A percentile compares a stretch with the other conserved stretches of the same genome.
These are phyloP conservation scores for Austroboletus niveus DNA, from an alignment of 1,284 basidiomycete genomes.

Conservation along the genomic window DNA sequence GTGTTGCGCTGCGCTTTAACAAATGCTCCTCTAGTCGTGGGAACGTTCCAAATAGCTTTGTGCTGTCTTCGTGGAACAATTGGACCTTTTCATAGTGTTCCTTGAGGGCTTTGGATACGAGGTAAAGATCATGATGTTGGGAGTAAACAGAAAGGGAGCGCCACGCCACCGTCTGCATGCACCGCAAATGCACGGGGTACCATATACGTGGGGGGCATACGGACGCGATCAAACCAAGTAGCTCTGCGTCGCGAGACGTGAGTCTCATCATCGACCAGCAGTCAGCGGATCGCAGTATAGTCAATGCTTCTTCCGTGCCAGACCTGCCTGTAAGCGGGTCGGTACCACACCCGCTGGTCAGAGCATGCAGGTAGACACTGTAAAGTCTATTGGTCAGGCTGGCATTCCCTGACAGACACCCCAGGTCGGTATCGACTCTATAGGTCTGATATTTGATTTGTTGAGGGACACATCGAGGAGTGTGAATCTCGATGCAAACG, in stretches of 20 bases:
- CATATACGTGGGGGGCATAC: constrained; percentile 32
- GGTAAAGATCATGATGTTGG: constrained; percentile 36
- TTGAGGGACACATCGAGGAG: constrained; percentile 1
- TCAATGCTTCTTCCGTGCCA: constrained; percentile 47
- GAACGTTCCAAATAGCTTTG: neutral
- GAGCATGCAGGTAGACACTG: constrained; percentile 44
- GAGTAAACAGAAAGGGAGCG: constrained; percentile 14
- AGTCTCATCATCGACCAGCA: constrained; percentile 42
- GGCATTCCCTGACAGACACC: constrained; percentile 35
- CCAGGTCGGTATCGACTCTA: constrained; percentile 38
- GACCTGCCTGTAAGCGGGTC: constrained; percentile 46
- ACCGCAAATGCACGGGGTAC: constrained; percentile 13
- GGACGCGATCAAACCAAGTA: constrained; percentile 35
- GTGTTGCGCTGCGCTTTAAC: neutral
- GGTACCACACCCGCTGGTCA: constrained; percentile 40
- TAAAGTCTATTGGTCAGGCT: constrained; percentile 39
- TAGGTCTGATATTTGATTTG: constrained; percentile 37
- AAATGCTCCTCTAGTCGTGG: constrained; percentile 1
- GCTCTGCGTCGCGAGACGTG: constrained; percentile 20
- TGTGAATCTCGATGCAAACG: constrained; percentile 25
- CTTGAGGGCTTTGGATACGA: constrained; percentile 29
- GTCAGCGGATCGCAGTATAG: constrained; percentile 36
- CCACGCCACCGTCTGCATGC: constrained; percentile 37
- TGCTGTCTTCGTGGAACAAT: neutral
- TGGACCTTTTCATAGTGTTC: constrained; percentile 24